A percentile compares a stretch with the other conserved stretches of the same genome.
Conservation (phyloP, 2,329 filamentous ascomycete species). For the Coniochaeta hoffmannii region DNA sequence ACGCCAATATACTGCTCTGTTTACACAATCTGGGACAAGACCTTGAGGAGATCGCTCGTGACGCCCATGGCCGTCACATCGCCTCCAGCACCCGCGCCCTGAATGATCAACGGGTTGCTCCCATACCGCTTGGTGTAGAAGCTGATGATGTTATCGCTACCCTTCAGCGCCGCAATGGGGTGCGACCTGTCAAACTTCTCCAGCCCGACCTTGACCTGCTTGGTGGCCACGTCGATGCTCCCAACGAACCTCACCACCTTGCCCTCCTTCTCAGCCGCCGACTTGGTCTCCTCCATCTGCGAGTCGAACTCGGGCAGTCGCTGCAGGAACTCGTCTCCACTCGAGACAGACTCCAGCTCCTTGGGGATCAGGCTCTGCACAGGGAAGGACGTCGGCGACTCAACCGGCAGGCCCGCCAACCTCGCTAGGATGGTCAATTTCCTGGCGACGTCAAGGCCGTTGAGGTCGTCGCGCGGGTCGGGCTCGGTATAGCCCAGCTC, state of each 20-base stretch:
- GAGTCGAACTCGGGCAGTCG: slow-evolving; percentile 74
- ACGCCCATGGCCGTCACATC: slow-evolving; percentile 98
- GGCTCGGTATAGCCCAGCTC: slow-evolving; percentile 88
- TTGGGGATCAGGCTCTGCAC: slow-evolving; percentile 89
- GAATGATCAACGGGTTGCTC: slow-evolving; percentile 82
- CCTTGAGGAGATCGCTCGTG: slow-evolving; percentile 86
- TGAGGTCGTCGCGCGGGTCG: slow-evolving; percentile 78
- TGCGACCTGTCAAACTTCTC: slow-evolving; percentile 83
- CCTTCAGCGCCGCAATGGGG: slow-evolving; percentile 89
- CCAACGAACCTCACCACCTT: slow-evolving; percentile 95
- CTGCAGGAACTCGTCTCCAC: slow-evolving; percentile 79
- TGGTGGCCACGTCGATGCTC: slow-evolving; percentile 76
- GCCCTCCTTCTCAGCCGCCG: slow-evolving; percentile 74
- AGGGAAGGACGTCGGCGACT: slow-evolving; percentile 81
- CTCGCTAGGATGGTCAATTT: slow-evolving; percentile 94
- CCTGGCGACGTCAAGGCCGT: slow-evolving; percentile 84
- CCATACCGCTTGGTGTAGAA: slow-evolving; percentile 97
- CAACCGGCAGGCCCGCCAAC: slow-evolving; percentile 71
- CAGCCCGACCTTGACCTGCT: slow-evolving; percentile 83
- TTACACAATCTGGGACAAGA: slow-evolving; percentile 58
- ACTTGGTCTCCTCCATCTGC: slow-evolving; percentile 85
- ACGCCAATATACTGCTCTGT: neutral
- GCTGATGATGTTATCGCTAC: slow-evolving; percentile 97
- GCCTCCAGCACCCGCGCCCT: slow-evolving; percentile 88
- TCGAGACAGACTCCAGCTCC: slow-evolving; percentile 69